Percentiles rank a stretch among this genome's conserved stretches.
Evolutionary conservation across 2,329 filamentous ascomycete species (phyloP).

Genomic region (Colletotrichum destructivum): DNA sequence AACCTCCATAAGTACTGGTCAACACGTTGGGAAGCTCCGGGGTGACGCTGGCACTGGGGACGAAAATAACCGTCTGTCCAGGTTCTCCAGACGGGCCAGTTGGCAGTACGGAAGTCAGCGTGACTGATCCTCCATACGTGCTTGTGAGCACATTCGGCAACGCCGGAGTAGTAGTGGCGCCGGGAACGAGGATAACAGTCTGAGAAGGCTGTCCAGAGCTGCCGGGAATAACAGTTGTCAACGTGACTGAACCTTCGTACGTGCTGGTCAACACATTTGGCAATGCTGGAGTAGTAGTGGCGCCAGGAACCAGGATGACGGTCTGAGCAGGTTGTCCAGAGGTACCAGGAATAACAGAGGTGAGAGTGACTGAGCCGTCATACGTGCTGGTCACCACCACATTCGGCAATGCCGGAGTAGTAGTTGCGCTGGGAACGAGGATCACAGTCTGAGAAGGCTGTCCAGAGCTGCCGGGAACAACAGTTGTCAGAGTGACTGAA

Average conservation of each 20-base stretch:
- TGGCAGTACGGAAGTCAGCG: conserved; percentile 10
- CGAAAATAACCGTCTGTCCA: conserved; percentile 11
- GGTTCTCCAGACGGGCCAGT: conserved; percentile 16
- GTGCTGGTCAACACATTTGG: background rate
- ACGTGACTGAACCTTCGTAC: background rate
- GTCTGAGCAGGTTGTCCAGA: conserved; percentile 5
- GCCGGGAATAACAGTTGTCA: background rate
- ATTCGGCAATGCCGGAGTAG: background rate
- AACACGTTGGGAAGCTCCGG: background rate
- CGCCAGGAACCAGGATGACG: conserved; percentile 11
- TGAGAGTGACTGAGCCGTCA: conserved; percentile 1
- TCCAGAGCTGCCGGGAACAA: background rate
- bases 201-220: background rate
- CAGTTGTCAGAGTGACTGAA: background rate
- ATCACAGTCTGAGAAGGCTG: background rate
- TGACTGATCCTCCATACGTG: conserved; percentile 9
- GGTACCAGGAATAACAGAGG: conserved; percentile 5
- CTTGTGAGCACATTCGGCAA: background rate
- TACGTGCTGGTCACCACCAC: background rate
- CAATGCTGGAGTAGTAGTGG: background rate
- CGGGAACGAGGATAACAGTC: background rate
- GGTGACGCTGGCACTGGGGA: conserved; percentile 1
- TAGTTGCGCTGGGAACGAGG: background rate
- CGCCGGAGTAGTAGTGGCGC: background rate
- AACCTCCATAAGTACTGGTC: conserved; percentile 13